phyloP scores from a whole-genome alignment of 169 alveolate genomes.

The Hammondia hammondi region DNA sequence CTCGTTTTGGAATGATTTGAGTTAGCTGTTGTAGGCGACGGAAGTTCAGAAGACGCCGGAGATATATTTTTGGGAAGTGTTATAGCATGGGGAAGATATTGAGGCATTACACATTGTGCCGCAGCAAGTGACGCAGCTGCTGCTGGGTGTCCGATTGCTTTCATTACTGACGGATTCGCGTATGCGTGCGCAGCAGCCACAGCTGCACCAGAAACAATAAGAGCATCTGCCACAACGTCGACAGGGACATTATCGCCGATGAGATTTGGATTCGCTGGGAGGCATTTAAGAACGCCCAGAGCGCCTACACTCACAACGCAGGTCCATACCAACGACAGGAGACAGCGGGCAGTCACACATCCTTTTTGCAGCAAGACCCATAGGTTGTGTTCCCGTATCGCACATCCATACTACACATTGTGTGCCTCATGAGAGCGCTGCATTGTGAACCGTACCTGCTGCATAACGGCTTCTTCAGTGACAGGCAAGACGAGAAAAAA shows the following conservation, averaged over 20 bases:
- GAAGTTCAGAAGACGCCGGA: not conserved
- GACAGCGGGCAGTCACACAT: no score
- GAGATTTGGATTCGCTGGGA: conserved; percentile 38
- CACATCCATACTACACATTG: no score
- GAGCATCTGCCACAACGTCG: conserved; percentile 44
- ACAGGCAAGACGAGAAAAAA: no score
- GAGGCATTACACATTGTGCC: conserved; percentile 18
- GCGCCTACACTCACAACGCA: conserved; percentile 17
- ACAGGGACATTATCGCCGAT: conserved; percentile 61
- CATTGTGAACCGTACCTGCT: no score
- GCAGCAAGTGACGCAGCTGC: conserved; percentile 60
- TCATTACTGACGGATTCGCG: conserved; percentile 10
- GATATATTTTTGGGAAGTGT: conserved; percentile 22
- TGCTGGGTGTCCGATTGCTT: not conserved
- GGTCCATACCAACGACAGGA: no score
- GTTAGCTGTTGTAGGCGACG: conserved; percentile 25
- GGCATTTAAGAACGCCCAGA: conserved; percentile 46
- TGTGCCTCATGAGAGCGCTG: no score
- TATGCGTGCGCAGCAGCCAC: conserved; percentile 48
- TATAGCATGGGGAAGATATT: conserved; percentile 1
- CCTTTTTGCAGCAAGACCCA: no score
- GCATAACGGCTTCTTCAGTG: no score
- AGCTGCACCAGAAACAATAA: conserved; percentile 39
- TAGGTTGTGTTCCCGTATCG: no score
- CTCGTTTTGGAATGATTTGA: not conserved